phyloP scores from a whole-genome alignment of 257 asterid genomes.

The Solanum corneliomulleri region DNA sequence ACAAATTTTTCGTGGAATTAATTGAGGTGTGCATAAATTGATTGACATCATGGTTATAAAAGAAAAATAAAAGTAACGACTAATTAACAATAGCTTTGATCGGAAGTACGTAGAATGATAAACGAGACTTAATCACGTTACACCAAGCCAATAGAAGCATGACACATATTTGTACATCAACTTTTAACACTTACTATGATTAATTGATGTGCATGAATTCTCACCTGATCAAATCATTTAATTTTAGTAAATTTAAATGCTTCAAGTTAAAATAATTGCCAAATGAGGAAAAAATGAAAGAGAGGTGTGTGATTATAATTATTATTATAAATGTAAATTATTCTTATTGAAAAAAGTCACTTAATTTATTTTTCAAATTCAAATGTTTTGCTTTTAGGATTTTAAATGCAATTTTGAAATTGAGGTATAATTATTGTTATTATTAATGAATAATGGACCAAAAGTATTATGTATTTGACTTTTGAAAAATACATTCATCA shows the following conservation, averaged over 20 bases:
- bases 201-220: neutral
- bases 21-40: neutral
- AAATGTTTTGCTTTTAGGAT: neutral
- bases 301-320: neutral
- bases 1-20: neutral
- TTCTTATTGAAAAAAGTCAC: neutral
- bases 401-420: neutral
- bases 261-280: neutral
- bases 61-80: neutral
- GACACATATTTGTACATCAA: neutral
- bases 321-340: neutral
- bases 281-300: neutral
- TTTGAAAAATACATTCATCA: neutral
- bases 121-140: neutral
- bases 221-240: neutral
- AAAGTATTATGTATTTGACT: neutral
- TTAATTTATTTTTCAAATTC: neutral
- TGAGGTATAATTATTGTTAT: neutral
- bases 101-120: rapidly evolving
- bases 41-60: rapidly evolving
- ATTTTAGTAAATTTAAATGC: neutral
- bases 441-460: neutral
- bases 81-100: neutral
- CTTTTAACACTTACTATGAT: neutral
- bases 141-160: neutral